phyloP scores from a whole-genome alignment of 78 protist genomes.

The Emiliania huxleyi region DNA sequence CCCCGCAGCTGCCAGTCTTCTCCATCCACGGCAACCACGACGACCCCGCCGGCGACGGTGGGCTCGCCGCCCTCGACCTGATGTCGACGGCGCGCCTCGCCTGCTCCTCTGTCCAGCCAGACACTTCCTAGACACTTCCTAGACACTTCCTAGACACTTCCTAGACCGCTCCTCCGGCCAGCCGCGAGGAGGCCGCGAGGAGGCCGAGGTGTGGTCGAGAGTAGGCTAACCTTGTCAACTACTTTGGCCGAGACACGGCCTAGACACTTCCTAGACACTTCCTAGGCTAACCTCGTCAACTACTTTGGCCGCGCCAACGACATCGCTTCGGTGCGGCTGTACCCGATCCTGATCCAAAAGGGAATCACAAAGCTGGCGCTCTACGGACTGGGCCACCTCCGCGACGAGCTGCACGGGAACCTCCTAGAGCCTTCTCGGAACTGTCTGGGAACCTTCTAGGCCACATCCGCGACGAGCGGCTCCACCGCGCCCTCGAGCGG shows the following conservation, averaged over 20 bases:
- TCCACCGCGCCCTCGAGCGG: slow-evolving; percentile 75
- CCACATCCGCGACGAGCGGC: slow-evolving; percentile 92
- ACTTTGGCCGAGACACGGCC: slow-evolving; percentile 70
- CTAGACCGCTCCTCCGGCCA: too few species aligned
- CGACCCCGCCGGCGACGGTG: slow-evolving; percentile 95
- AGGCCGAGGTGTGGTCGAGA: too few species aligned
- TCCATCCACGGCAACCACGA: slow-evolving; percentile 98
- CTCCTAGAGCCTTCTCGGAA: too few species aligned
- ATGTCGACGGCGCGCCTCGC: slow-evolving; percentile 67
- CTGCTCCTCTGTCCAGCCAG: slow-evolving; percentile 94
- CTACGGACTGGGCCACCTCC: slow-evolving; percentile 93
- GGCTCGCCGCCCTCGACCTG: slow-evolving; percentile 83
- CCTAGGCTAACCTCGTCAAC: slow-evolving; percentile 71
- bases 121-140: too few species aligned
- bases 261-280: too few species aligned
- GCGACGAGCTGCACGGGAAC: too few species aligned
- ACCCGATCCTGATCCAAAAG: slow-evolving; percentile 75
- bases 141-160: too few species aligned
- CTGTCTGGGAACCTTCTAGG: too few species aligned
- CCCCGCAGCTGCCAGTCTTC: slow-evolving; percentile 96
- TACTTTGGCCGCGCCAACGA: slow-evolving; percentile 85
- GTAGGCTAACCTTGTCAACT: too few species aligned
- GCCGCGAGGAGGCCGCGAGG: too few species aligned
- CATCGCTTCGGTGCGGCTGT: slow-evolving; percentile 72
- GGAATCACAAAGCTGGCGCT: slow-evolving; percentile 77